These are phyloP conservation scores for Ophiosphaerella narmari DNA, from an alignment of 2,329 filamentous ascomycete genomes.

Conservation along the genomic window DNA sequence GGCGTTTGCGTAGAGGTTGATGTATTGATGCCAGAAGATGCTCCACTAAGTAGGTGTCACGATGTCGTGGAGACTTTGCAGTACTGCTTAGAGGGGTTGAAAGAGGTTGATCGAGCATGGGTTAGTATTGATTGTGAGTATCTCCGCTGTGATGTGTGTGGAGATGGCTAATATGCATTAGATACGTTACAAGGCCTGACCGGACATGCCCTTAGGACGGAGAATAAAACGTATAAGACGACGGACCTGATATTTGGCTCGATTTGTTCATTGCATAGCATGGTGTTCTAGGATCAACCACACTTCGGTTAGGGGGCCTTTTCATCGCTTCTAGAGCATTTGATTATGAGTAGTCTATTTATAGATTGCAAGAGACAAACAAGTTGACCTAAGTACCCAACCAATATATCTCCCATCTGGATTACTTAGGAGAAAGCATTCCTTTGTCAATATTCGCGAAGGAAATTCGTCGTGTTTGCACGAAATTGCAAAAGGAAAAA, in stretches of 20 bases:
- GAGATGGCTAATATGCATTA: slow-evolving; percentile 11
- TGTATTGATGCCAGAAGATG: slow-evolving; percentile 60
- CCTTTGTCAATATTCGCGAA: too few species aligned
- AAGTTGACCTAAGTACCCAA: too few species aligned
- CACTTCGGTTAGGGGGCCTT: too few species aligned
- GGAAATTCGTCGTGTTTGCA: too few species aligned
- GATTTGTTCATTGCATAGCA: not conserved
- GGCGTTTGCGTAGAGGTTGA: slow-evolving; percentile 68
- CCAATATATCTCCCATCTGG: too few species aligned
- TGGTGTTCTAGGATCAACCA: not conserved
- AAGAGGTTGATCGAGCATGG: slow-evolving; percentile 59
- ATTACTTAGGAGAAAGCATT: too few species aligned
- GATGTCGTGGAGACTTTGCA: slow-evolving; percentile 67
- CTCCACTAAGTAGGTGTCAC: slow-evolving; percentile 58
- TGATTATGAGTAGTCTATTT: too few species aligned
- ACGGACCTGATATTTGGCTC: too few species aligned
- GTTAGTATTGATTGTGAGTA: slow-evolving; percentile 57
- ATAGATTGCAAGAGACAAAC: too few species aligned
- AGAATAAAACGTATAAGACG: not conserved
- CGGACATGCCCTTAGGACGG: slow-evolving; percentile 22
- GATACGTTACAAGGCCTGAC: slow-evolving; percentile 33
- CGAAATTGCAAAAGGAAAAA: too few species aligned
- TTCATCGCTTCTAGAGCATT: too few species aligned
- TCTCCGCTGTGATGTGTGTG: not conserved
- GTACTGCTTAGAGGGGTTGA: slow-evolving; percentile 62